Base-by-base conservation (phyloP, 2,329 filamentous ascomycete species). In the Neoscytalidium dimidiatum region DNA sequence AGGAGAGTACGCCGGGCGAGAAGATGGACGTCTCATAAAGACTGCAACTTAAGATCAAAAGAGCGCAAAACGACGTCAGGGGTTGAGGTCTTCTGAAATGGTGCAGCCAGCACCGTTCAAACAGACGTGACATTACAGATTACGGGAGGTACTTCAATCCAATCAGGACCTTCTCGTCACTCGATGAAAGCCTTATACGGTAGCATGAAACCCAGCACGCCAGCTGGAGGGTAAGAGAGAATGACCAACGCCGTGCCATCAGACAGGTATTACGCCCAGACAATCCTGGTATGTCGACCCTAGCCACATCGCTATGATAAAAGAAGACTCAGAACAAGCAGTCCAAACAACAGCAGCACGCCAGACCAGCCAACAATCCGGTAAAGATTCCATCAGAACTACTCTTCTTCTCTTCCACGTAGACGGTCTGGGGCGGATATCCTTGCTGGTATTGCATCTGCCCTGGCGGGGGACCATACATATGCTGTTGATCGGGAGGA, bases 11-110 rank as follows among this genome's bases (percentile, higher is more conserved):
- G 23, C 48, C 51, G 26, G 48, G 29, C 6, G 64, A 62, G 19
- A 62, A 26, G 29, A 65, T 63, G 65, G 65, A 67, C 33, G 65
- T 56, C 23, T 62, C 64, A 9, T 66, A 51, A 35, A 7, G 23
- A 4, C 17, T 23, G 13, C 28, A 26, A 8, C 4, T 53, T 19
- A 11, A 14, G 9, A 9, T 21, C 23, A 21, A 14, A 7, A 17
- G 5, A 51, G 62, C 51, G 61, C 49, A 19, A 31, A 21, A 51
- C 38, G 62, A 51, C 46, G 33, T 53, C 28, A 2, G 43, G 58
- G 26, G 60, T 41, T 44, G 23, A 43, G 23, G 4, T 21, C 31
- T 14, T 31, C 17, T 21, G 51, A n/a, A 14, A n/a, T 38, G 33
- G 51, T 41, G 21, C 21, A 19, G 31, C 51, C 51, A 35, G 14